These are phyloP conservation scores for Phytophthora vignae DNA, from an alignment of 352 stramenopile species.

Conservation along the genomic window DNA sequence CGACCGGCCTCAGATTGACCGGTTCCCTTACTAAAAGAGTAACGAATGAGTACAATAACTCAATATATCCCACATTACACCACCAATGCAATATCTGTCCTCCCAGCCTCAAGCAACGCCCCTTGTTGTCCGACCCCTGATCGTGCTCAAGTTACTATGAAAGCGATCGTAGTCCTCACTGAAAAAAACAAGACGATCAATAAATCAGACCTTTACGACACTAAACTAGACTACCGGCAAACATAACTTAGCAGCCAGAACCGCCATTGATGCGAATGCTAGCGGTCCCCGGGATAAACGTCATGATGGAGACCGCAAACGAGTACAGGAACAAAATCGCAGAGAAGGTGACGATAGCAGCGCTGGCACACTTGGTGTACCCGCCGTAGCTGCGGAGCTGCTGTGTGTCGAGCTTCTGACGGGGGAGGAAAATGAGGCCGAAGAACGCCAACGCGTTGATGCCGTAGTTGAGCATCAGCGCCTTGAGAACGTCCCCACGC, in stretches of 20 bases:
- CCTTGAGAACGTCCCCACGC: slow-evolving; percentile 26
- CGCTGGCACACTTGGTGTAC: slow-evolving; percentile 62
- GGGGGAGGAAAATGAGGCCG: slow-evolving; percentile 51
- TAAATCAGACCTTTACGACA: not conserved
- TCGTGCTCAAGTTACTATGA: too few relatives aligned
- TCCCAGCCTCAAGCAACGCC: too few relatives aligned
- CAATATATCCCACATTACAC: too few relatives aligned
- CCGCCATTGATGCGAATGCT: slow-evolving; percentile 47
- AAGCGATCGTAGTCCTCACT: too few relatives aligned
- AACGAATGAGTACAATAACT: too few relatives aligned
- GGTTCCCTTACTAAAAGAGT: too few relatives aligned
- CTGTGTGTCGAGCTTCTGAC: slow-evolving; percentile 70
- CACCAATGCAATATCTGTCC: too few relatives aligned
- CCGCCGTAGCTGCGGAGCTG: slow-evolving; percentile 70
- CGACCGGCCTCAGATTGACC: too few relatives aligned
- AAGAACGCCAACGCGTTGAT: slow-evolving; percentile 50
- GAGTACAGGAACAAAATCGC: slow-evolving; percentile 60
- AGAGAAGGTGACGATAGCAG: slow-evolving; percentile 45
- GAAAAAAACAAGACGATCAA: not conserved
- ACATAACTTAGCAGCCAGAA: slow-evolving; percentile 34
- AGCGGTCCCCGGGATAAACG: slow-evolving; percentile 43
- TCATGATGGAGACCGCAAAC: slow-evolving; percentile 47
- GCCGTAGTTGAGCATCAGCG: slow-evolving; percentile 50
- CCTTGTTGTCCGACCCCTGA: too few relatives aligned
- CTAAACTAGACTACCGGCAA: not conserved